phyloP scores from a whole-genome alignment of 345 rosid species.

The Salix koriyanagi region DNA sequence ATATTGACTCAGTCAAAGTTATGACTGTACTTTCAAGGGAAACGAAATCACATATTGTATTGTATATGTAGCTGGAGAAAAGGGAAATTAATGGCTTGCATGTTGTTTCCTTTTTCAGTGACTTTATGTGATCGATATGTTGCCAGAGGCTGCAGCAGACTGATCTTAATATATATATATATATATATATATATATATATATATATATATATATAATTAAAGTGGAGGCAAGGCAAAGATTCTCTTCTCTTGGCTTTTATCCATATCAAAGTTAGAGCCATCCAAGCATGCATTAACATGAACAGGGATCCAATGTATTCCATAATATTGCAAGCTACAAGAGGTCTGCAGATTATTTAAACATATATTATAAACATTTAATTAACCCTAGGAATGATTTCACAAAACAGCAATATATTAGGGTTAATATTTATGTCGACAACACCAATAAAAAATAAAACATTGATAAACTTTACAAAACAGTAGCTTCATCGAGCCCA shows the following conservation, averaged over 20 bases:
- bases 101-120: no score
- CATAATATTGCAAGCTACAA: background rate
- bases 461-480: background rate
- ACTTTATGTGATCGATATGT: no score
- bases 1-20: background rate
- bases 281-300: background rate
- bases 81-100: no score
- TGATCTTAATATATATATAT: background rate
- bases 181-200: background rate
- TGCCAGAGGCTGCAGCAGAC: background rate
- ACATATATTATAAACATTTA: no score
- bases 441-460: background rate
- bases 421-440: background rate
- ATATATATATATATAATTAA: background rate
- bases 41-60: no score
- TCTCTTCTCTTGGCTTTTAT: background rate
- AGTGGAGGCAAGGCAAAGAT: background rate
- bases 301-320: background rate
- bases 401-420: no score
- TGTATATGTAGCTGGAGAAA: no score
- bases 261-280: background rate
- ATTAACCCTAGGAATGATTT: no score
- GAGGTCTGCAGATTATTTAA: background rate
- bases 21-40: no score
- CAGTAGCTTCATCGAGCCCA: background rate